Evolutionary conservation across 2,329 filamentous ascomycete species (phyloP).

Genomic region (Ceratocystis albifundus): DNA sequence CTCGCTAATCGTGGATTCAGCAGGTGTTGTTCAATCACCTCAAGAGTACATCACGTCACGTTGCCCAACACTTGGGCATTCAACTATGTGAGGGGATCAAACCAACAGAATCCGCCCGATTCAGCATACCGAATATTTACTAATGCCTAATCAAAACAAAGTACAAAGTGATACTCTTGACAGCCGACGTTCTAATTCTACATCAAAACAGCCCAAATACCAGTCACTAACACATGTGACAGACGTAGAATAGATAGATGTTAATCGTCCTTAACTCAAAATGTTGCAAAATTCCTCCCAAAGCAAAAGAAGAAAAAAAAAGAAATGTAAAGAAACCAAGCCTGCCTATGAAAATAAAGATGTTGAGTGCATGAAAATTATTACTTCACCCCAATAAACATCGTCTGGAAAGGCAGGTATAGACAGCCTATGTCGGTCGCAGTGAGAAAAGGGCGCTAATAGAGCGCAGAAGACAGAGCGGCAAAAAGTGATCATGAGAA

Average conservation of each 20-base stretch:
- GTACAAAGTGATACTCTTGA: not conserved
- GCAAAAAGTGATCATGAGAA: not conserved
- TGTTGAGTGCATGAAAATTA: slow-evolving; percentile 5
- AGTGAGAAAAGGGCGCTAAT: not conserved
- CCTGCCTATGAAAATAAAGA: slow-evolving; percentile 12
- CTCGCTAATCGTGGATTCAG: too few relatives aligned
- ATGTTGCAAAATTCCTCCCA: slow-evolving; percentile 19
- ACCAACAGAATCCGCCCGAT: too few relatives aligned
- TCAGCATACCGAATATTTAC: not conserved
- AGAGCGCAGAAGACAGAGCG: not conserved
- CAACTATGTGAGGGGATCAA: too few relatives aligned
- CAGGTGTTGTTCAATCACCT: too few relatives aligned
- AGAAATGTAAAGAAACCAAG: slow-evolving; percentile 7
- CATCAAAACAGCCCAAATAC: not conserved
- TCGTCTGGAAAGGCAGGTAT: not conserved
- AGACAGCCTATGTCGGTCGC: not conserved
- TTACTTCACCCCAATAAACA: slow-evolving; percentile 3
- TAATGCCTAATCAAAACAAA: too few relatives aligned
- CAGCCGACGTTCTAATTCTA: not conserved
- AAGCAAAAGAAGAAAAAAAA: not conserved
- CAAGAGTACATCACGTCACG: too few relatives aligned
- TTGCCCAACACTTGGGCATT: too few relatives aligned
- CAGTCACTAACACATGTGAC: not conserved
- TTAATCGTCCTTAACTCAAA: not conserved
- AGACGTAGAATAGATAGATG: not conserved